Conservation (phyloP, 2,329 filamentous ascomycete species). For the Sporothrix humicola region DNA sequence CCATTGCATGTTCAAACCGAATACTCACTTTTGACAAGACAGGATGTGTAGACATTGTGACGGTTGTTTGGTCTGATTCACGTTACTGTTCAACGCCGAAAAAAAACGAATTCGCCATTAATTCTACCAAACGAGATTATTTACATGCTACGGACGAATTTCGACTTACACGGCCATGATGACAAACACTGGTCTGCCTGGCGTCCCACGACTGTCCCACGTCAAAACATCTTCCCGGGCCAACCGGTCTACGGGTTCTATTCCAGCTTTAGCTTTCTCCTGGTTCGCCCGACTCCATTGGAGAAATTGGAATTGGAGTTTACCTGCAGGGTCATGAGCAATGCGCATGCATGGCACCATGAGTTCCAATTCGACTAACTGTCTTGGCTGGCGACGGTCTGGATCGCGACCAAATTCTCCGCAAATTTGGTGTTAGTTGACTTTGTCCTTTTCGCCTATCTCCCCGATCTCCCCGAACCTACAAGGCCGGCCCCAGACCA, state of each 20-base stretch:
- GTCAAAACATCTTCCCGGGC: neutral
- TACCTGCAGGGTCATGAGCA: too few relatives aligned
- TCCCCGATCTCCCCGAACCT: constrained; percentile 2
- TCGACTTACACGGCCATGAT: neutral
- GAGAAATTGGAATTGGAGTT: neutral
- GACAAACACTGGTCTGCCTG: neutral
- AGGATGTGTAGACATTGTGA: neutral
- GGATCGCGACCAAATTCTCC: neutral
- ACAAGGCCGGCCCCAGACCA: neutral
- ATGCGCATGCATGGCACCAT: too few relatives aligned
- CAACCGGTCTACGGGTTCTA: neutral
- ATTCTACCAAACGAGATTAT: neutral
- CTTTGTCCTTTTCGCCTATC: neutral
- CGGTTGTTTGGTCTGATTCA: neutral
- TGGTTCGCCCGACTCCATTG: neutral
- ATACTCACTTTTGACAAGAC: neutral
- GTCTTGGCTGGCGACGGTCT: neutral
- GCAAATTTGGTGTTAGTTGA: neutral
- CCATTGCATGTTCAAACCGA: neutral
- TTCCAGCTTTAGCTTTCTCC: neutral
- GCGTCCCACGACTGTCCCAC: neutral
- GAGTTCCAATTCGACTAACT: neutral
- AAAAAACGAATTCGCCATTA: neutral
- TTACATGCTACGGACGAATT: neutral
- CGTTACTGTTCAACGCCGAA: neutral